These are phyloP conservation scores for Candida sp. DNA, from an alignment of 1,139 yeast genomes.

Conservation along the genomic window DNA sequence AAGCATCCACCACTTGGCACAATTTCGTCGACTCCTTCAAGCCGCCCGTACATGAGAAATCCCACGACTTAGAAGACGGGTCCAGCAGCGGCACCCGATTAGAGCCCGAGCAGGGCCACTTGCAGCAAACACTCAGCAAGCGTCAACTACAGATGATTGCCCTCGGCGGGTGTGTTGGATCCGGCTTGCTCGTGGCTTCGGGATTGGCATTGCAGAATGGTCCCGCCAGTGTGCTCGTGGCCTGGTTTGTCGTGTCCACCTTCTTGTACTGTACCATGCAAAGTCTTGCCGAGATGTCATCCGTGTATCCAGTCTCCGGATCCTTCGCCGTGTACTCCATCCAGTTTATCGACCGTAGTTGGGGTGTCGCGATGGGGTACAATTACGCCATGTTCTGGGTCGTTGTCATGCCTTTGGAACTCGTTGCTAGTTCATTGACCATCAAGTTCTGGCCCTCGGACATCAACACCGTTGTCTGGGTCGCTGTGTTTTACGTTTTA, in stretches of 20 bases:
- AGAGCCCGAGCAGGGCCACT: conserved; percentile 11
- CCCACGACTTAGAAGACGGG: conserved; percentile 3
- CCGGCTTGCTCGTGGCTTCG: conserved; percentile 39
- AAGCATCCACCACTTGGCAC: conserved; percentile 22
- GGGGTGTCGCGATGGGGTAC: conserved; percentile 81
- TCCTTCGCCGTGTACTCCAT: conserved; percentile 68
- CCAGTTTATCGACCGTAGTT: conserved; percentile 62
- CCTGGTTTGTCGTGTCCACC: conserved; percentile 46
- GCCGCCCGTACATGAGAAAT: conserved; percentile 21
- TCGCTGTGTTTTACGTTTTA: conserved; percentile 61
- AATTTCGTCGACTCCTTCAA: conserved; percentile 38
- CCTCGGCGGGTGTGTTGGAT: conserved; percentile 44
- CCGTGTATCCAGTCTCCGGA: conserved; percentile 70
- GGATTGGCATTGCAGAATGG: conserved; percentile 46
- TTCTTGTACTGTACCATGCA: conserved; percentile 69
- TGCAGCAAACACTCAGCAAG: conserved; percentile 34
- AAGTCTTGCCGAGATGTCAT: conserved; percentile 70
- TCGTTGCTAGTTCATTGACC: conserved; percentile 73
- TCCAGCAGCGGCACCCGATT: neutral
- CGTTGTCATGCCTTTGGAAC: conserved; percentile 68
- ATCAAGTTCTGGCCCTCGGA: conserved; percentile 66
- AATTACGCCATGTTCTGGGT: conserved; percentile 75
- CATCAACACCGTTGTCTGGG: conserved; percentile 70
- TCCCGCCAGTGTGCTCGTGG: conserved; percentile 42
- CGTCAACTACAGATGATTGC: conserved; percentile 43